Conservation (phyloP, 2,329 filamentous ascomycete species). For the Tolypocladium paradoxum region DNA sequence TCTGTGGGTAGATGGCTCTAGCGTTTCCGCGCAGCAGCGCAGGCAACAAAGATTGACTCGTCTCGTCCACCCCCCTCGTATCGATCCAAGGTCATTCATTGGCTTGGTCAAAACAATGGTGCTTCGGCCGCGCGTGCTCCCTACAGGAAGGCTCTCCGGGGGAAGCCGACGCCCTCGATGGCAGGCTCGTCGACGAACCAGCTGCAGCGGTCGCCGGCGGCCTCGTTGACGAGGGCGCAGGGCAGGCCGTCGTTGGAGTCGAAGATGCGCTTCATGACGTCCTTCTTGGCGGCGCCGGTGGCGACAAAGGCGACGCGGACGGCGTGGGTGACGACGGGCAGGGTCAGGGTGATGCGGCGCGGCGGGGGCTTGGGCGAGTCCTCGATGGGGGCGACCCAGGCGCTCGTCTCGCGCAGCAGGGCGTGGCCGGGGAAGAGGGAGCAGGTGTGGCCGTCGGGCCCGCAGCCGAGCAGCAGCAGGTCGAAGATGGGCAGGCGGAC, state of each 20-base stretch:
- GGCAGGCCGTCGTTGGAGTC: conserved; percentile 68
- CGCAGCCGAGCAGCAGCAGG: conserved; percentile 83
- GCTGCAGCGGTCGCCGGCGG: conserved; percentile 72
- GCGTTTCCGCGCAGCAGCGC: background rate
- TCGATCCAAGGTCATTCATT: background rate
- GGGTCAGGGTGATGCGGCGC: conserved; percentile 79
- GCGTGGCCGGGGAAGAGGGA: conserved; percentile 86
- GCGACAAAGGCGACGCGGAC: conserved; percentile 84
- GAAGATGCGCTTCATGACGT: conserved; percentile 86
- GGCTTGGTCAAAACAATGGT: background rate
- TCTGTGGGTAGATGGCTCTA: background rate
- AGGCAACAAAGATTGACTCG: background rate
- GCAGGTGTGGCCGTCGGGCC: conserved; percentile 95
- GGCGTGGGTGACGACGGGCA: conserved; percentile 83
- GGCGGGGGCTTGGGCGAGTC: conserved; percentile 93
- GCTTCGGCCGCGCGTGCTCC: too few species aligned
- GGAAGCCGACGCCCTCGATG: conserved; percentile 75
- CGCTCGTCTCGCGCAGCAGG: conserved; percentile 72
- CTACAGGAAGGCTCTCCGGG: conserved; percentile 55
- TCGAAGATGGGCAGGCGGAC: conserved; percentile 95
- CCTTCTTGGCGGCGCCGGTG: conserved; percentile 81
- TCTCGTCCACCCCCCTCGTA: background rate
- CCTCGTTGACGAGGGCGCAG: conserved; percentile 78
- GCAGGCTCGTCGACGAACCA: conserved; percentile 92
- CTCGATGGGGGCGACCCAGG: conserved; percentile 86